Percentiles rank a stretch among this genome's conserved stretches.
phyloP scores from a whole-genome alignment of 768 basidiomycete genomes.

The Mycena galopus region DNA sequence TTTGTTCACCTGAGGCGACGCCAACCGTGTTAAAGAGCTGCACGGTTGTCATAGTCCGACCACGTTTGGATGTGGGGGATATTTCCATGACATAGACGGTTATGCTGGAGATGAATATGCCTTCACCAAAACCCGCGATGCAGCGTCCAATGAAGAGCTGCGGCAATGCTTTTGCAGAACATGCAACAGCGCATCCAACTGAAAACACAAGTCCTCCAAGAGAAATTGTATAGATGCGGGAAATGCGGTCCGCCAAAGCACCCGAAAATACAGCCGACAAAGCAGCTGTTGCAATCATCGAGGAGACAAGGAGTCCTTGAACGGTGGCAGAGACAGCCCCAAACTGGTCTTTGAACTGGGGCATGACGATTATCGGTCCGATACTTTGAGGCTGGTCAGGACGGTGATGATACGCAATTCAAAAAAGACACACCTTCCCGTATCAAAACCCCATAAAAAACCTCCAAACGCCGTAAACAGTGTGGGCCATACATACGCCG shows the following conservation, averaged over 20 bases:
- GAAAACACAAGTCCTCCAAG: constrained; percentile 57
- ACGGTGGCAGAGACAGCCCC: constrained; percentile 50
- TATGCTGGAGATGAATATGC: constrained; percentile 55
- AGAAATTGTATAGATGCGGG: constrained; percentile 60
- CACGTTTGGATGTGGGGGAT: constrained; percentile 56
- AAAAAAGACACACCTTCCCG: constrained; percentile 39
- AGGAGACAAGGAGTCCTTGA: constrained; percentile 59
- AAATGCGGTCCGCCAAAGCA: constrained; percentile 58
- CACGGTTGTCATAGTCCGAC: constrained; percentile 53
- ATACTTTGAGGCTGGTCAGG: constrained; percentile 20
- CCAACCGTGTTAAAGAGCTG: constrained; percentile 61
- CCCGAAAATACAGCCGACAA: constrained; percentile 56
- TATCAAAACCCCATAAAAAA: constrained; percentile 52
- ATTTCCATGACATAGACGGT: constrained; percentile 51
- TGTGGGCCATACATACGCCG: constrained; percentile 45
- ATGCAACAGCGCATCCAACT: constrained; percentile 55
- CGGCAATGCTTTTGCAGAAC: constrained; percentile 49
- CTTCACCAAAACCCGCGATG: constrained; percentile 61
- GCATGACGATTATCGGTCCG: constrained; percentile 63
- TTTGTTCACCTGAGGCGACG: constrained; percentile 49
- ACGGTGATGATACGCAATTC: background rate
- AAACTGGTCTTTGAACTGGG: constrained; percentile 55
- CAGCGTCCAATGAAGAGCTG: constrained; percentile 59
- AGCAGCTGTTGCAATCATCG: constrained; percentile 57
- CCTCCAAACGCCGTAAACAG: constrained; percentile 49